Evolutionary conservation across 2,329 filamentous ascomycete species (phyloP).

Genomic region (Diaporthe sp.): DNA sequence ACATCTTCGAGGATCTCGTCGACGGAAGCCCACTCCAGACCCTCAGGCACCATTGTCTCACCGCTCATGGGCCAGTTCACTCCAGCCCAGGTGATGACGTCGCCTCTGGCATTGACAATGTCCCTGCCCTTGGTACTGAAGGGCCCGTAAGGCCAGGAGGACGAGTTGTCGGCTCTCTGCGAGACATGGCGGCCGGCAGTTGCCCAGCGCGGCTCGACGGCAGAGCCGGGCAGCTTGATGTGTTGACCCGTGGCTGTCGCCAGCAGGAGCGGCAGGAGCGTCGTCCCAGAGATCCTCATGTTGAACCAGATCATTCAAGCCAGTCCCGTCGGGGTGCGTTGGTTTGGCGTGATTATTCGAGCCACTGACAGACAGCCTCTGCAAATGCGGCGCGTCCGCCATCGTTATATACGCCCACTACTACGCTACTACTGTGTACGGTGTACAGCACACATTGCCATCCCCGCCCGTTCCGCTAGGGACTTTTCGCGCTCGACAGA

Average conservation of each 20-base stretch:
- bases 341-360: background rate
- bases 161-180: conserved; percentile 39
- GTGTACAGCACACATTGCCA: background rate
- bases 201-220: conserved; percentile 43
- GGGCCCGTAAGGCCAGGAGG: conserved; percentile 51
- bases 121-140: conserved; percentile 50
- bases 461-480: background rate
- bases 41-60: conserved; percentile 67
- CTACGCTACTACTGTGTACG: background rate
- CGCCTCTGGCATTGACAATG: conserved; percentile 49
- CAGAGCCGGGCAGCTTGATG: conserved; percentile 23
- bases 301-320: background rate
- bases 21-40: conserved; percentile 63
- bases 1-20: conserved; percentile 59
- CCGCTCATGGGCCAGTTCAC: conserved; percentile 53
- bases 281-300: conserved; percentile 19
- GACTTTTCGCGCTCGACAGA: background rate
- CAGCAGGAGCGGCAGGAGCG: conserved; percentile 26
- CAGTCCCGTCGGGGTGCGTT: background rate
- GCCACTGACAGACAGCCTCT: background rate
- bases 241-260: conserved; percentile 25
- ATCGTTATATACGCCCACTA: background rate
- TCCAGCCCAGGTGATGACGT: conserved; percentile 49
- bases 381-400: background rate
- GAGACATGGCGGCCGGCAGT: conserved; percentile 40